A percentile compares a stretch with the other conserved stretches of the same genome.
These are phyloP conservation scores for Ganoderma meredithae DNA, from an alignment of 1,284 basidiomycete species.

Conservation along the genomic window DNA sequence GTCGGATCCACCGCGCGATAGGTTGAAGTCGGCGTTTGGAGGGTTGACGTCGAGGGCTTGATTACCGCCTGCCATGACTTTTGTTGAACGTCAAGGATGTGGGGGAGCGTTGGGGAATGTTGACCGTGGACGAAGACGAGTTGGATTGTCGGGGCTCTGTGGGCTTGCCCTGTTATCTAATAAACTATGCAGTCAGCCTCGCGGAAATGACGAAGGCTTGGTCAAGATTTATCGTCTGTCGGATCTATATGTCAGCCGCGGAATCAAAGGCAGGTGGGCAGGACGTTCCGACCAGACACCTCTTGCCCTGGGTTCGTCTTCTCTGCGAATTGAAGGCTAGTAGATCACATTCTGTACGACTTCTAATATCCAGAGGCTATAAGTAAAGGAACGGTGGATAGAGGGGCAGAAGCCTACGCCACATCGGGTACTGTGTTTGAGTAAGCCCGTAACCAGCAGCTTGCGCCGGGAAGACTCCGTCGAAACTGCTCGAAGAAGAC, in stretches of 20 bases:
- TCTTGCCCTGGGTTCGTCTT: neutral
- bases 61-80: constrained; percentile 26
- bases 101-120: neutral
- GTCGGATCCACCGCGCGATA: constrained; percentile 51
- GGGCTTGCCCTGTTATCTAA: neutral
- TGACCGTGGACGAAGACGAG: neutral
- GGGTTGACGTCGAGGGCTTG: constrained; percentile 45
- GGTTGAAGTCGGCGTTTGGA: constrained; percentile 47
- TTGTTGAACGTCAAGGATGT: neutral
- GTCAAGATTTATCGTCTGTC: neutral
- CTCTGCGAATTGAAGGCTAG: too few species aligned
- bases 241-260: neutral
- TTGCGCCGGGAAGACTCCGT: too few species aligned
- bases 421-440: too few species aligned
- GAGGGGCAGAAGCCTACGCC: too few species aligned
- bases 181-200: neutral
- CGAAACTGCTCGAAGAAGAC: too few species aligned
- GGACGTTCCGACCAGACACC: neutral
- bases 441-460: too few species aligned
- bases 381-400: neutral
- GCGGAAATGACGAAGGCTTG: neutral
- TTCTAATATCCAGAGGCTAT: neutral
- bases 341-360: too few species aligned
- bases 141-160: neutral
- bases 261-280: neutral